Base-by-base conservation (phyloP, 768 basidiomycete genomes). In the Asterophora lycoperdoides region DNA sequence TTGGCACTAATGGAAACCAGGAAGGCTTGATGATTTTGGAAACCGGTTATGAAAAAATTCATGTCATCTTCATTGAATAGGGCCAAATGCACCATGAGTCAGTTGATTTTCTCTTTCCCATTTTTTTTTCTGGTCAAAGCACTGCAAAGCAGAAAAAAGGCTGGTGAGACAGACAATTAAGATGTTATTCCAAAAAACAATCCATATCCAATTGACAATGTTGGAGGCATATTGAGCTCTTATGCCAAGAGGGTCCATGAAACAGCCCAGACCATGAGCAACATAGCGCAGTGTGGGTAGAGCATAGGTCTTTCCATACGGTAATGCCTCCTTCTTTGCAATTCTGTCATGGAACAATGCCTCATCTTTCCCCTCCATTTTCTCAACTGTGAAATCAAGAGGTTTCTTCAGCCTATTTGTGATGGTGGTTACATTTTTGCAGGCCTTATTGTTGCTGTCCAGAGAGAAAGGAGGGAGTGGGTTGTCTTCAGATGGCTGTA, bases 21-120 rank as follows among this genome's bases (percentile, higher is more conserved):
- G 61, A 54, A 1, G 67, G 69, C 10, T 58, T 58, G 10, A 50
- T 17, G 13, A 60, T 56, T 10, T 43, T 17, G 15, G 18, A 52
- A 17, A 30, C 49, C 49, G 13, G 35, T 47, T 8, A 8, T 19
- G 7, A 55, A 40, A 11, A 30, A 26, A 3, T 37, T 11, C 46
- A 55, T 37, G 39, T 55, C 49, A 19, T 55, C 29, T 8, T 39
- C 28, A 4, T 33, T 55, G 17, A 55, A 39, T 0, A 55, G 11
- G 15, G n/a, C n/a, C 18, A 18, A 9, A 46, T 46, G 32, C 10
- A 10, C 6, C 29, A 5, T 5, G 29, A 29, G 10, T 5, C 29
- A 29, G 10, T 29, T 5, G 29, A 10, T 29, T 29, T 10, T 10
- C 10, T 10, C 29, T 29, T 29, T 29, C n/a, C n/a, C n/a, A n/a